Percentiles rank a stretch among this genome's conserved stretches.
phyloP scores from a whole-genome alignment of 805 yeast species.

The Candida argentea region DNA sequence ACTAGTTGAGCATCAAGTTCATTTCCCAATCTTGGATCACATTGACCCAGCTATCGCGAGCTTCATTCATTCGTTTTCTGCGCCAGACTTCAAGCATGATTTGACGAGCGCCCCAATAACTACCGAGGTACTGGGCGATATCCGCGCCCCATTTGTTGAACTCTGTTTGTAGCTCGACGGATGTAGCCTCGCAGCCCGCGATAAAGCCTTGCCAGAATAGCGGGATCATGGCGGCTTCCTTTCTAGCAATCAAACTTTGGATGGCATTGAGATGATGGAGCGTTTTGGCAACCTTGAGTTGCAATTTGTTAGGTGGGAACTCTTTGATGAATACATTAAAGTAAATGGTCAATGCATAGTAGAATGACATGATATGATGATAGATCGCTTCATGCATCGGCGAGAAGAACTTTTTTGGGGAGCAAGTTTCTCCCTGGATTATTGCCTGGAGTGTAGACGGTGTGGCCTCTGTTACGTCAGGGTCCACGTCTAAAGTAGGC shows the following conservation, averaged over 20 bases:
- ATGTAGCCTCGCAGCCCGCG: slow-evolving; percentile 72
- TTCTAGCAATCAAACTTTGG: slow-evolving; percentile 44
- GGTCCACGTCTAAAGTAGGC: slow-evolving; percentile 6
- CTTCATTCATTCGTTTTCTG: slow-evolving; percentile 49
- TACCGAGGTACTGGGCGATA: slow-evolving; percentile 46
- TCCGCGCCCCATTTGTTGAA: slow-evolving; percentile 69
- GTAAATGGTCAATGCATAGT: slow-evolving; percentile 61
- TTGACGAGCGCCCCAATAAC: slow-evolving; percentile 80
- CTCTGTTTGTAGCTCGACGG: slow-evolving; percentile 47
- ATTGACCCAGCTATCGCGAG: slow-evolving; percentile 64
- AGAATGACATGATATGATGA: slow-evolving; percentile 74
- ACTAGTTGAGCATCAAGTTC: slow-evolving; percentile 59
- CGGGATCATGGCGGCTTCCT: slow-evolving; percentile 57
- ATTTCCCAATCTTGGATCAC: slow-evolving; percentile 79
- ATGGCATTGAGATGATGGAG: slow-evolving; percentile 55
- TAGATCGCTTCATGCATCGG: slow-evolving; percentile 62
- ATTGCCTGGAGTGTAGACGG: slow-evolving; percentile 4
- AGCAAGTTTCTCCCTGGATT: slow-evolving; percentile 5
- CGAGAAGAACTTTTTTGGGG: slow-evolving; percentile 30
- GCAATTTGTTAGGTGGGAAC: slow-evolving; percentile 46
- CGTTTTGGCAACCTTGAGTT: slow-evolving; percentile 50
- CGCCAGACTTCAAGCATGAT: slow-evolving; percentile 84
- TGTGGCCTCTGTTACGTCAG: slow-evolving; percentile 5
- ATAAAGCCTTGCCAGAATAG: slow-evolving; percentile 85
- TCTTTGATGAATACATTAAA: slow-evolving; percentile 55